A percentile compares a stretch with the other conserved stretches of the same genome.
Evolutionary conservation across 176 grass and related monocot species (phyloP).

Genomic region (Dendrocalamus sinicus): DNA sequence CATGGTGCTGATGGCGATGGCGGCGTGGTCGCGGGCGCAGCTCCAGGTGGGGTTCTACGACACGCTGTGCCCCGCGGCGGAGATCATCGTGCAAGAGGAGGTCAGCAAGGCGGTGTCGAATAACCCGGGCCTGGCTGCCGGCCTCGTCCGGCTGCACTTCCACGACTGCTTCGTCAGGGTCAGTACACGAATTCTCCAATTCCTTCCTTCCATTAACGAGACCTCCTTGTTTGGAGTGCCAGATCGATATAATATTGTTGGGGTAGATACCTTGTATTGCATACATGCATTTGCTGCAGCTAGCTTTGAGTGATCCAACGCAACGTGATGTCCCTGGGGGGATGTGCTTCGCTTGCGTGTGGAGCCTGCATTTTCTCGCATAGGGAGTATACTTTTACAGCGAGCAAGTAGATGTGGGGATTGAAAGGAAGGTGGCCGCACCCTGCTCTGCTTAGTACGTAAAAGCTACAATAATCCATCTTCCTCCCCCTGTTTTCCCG

Average conservation of each 20-base stretch:
- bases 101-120: conserved; percentile 46
- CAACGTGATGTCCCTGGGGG: neutral
- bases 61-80: conserved; percentile 64
- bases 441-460: neutral
- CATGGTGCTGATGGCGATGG: neutral
- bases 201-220: neutral
- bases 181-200: neutral
- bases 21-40: conserved; percentile 43
- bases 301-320: conserved; percentile 42
- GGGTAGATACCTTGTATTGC: neutral
- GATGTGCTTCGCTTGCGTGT: conserved; percentile 33
- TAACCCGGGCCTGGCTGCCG: conserved; percentile 49
- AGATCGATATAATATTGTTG: neutral
- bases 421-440: conserved; percentile 17
- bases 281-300: neutral
- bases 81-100: conserved; percentile 64
- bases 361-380: conserved; percentile 24
- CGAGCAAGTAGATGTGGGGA: neutral
- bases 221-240: neutral
- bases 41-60: conserved; percentile 65
- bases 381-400: neutral
- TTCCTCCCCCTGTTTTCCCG: too few species aligned
- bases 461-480: neutral
- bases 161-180: conserved; percentile 98
- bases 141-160: conserved; percentile 80